A percentile compares a stretch with the other conserved stretches of the same genome.
These are phyloP conservation scores for Colletotrichum tabaci DNA, from an alignment of 2,329 filamentous ascomycete species.

Conservation along the genomic window DNA sequence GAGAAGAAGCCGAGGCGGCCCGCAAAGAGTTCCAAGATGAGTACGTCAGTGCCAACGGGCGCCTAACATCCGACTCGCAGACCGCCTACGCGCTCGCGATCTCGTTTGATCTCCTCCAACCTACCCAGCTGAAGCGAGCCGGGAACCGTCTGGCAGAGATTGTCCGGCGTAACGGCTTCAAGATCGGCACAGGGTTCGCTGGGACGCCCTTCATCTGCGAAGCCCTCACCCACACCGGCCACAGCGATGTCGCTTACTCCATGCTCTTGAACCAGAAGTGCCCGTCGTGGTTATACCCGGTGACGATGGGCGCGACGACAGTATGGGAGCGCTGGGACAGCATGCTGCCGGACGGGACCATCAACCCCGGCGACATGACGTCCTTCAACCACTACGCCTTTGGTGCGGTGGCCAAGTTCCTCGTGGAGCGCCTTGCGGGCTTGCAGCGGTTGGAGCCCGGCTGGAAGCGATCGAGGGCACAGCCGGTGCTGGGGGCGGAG, in stretches of 20 bases:
- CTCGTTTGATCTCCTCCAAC: slow-evolving; percentile 53
- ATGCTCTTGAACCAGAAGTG: slow-evolving; percentile 61
- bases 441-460: slow-evolving; percentile 45
- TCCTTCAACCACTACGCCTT: slow-evolving; percentile 60
- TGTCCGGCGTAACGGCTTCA: no score
- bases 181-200: slow-evolving; percentile 59
- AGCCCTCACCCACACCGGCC: slow-evolving; percentile 49
- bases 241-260: slow-evolving; percentile 56
- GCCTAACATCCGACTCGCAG: slow-evolving; percentile 49
- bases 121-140: slow-evolving; percentile 37
- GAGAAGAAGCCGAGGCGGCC: slow-evolving; percentile 45
- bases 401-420: slow-evolving; percentile 56
- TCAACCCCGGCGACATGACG: slow-evolving; percentile 62
- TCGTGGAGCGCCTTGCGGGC: slow-evolving; percentile 50
- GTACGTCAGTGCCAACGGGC: slow-evolving; percentile 50
- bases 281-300: slow-evolving; percentile 65
- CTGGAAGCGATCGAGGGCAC: slow-evolving; percentile 43
- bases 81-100: slow-evolving; percentile 57
- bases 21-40: slow-evolving; percentile 45
- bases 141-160: slow-evolving; percentile 49
- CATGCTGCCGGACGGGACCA: slow-evolving; percentile 57
- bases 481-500: slow-evolving; percentile 24
- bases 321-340: slow-evolving; percentile 68
- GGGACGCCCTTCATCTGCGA: slow-evolving; percentile 58
- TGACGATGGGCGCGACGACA: slow-evolving; percentile 62